Evolutionary conservation across 768 basidiomycete genomes (phyloP).

Genomic region (Tulasnella sp.): DNA sequence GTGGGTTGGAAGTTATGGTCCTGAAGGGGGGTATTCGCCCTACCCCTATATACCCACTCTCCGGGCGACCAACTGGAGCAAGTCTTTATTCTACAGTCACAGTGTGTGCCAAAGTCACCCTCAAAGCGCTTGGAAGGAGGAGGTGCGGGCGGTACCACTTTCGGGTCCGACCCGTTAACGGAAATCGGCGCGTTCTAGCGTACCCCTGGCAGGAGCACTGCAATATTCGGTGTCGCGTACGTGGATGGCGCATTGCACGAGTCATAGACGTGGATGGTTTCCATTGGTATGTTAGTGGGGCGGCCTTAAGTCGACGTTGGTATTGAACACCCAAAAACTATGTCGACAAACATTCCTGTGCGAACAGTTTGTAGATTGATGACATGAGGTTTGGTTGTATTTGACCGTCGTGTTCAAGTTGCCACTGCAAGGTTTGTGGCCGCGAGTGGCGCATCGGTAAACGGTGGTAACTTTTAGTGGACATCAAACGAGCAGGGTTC

Average conservation of each 20-base stretch:
- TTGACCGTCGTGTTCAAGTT: too few relatives aligned
- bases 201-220: neutral
- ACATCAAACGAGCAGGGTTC: neutral
- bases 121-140: neutral
- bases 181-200: neutral
- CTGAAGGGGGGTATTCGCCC: too few relatives aligned
- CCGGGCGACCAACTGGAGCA: neutral
- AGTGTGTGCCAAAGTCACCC: neutral
- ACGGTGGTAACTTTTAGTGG: neutral
- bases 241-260: neutral
- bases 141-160: neutral
- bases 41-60: neutral
- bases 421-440: neutral
- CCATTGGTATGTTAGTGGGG: neutral
- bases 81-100: neutral
- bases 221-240: neutral
- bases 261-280: neutral
- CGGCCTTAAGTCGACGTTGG: neutral
- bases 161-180: neutral
- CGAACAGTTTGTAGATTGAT: too few relatives aligned
- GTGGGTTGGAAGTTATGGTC: too few relatives aligned
- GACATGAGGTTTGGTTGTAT: too few relatives aligned
- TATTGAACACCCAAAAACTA: too few relatives aligned
- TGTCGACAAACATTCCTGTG: too few relatives aligned
- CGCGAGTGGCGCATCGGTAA: neutral